Conservation (phyloP, 1,284 basidiomycete species). For the Leucoagaricus sp. region DNA sequence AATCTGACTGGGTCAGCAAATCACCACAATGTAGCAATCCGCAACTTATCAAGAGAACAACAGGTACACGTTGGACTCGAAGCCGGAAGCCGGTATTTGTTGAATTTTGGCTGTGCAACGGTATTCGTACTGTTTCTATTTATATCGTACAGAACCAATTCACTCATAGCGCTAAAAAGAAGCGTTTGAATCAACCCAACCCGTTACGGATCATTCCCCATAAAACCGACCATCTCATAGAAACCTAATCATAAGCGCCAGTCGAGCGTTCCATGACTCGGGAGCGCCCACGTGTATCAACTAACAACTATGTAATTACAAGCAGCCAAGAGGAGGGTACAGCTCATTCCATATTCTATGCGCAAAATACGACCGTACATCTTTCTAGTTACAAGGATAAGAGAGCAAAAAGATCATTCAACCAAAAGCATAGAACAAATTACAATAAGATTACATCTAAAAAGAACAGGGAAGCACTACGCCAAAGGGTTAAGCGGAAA, state of each 20-base stretch:
- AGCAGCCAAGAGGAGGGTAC: no score
- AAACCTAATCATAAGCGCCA: no score
- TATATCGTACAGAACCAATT: no score
- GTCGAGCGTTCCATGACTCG: no score
- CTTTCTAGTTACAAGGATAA: not conserved
- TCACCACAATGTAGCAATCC: not conserved
- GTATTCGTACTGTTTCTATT: not conserved
- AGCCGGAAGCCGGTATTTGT: not conserved
- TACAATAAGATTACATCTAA: constrained; percentile 10
- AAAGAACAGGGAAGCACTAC: not conserved
- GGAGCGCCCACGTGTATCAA: no score
- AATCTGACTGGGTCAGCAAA: no score
- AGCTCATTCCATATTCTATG: not conserved
- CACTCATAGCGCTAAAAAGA: no score
- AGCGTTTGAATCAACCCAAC: no score
- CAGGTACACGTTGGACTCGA: no score
- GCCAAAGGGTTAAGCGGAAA: not conserved
- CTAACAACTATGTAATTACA: no score
- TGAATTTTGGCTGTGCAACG: not conserved
- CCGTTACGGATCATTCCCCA: no score
- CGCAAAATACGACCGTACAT: not conserved
- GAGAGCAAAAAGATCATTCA: not conserved
- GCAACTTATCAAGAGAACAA: not conserved
- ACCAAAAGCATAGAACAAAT: not conserved
- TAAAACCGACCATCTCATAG: no score